Evolutionary conservation across 2,329 filamentous ascomycete genomes (phyloP).

Genomic region (Fulvia fulva): DNA sequence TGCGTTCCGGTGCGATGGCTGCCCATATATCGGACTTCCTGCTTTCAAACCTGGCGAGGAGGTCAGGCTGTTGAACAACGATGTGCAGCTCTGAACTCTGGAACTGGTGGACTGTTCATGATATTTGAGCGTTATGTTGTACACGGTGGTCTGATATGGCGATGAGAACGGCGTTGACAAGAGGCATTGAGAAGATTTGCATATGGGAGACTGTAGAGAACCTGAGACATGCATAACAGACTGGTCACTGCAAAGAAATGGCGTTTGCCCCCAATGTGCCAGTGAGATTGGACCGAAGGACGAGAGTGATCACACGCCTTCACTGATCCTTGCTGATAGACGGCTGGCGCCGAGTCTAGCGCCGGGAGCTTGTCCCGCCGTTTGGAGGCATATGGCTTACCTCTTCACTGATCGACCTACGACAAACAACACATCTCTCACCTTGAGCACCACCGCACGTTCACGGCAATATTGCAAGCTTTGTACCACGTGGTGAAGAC

Average conservation of each 20-base stretch:
- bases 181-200: background rate
- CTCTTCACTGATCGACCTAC: background rate
- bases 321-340: background rate
- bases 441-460: too few species aligned
- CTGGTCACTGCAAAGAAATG: background rate
- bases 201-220: background rate
- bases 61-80: conserved; percentile 79
- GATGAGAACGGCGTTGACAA: background rate
- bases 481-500: too few species aligned
- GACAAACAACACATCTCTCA: too few species aligned
- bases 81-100: conserved; percentile 69
- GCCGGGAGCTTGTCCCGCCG: too few species aligned
- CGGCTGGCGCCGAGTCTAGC: background rate
- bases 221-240: background rate
- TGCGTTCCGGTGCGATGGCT: conserved; percentile 62
- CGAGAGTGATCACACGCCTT: background rate
- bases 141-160: background rate
- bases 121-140: background rate
- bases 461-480: too few species aligned
- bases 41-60: conserved; percentile 97
- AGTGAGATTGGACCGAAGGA: background rate
- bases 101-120: background rate
- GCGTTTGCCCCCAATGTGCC: background rate
- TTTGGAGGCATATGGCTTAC: background rate
- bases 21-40: conserved; percentile 85